A percentile compares a stretch with the other conserved stretches of the same genome.
Evolutionary conservation across 257 asterid genomes (phyloP).

Genomic region (Jasminum sambac): DNA sequence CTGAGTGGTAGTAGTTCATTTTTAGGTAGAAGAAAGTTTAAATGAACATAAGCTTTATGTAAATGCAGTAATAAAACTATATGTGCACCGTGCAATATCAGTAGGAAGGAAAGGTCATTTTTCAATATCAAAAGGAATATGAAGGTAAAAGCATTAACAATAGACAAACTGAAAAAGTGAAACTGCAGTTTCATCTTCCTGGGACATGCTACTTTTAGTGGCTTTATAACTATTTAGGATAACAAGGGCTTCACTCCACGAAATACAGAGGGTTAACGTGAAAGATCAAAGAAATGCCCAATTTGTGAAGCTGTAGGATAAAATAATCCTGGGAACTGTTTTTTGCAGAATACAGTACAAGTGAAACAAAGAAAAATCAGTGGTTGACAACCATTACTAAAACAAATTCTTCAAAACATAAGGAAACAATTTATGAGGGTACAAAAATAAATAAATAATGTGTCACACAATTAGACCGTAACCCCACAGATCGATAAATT

Average conservation of each 20-base stretch:
- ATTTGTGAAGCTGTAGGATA: not conserved
- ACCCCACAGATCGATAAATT: not conserved
- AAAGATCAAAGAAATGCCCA: not conserved
- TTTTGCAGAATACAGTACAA: not conserved
- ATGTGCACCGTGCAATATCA: not conserved
- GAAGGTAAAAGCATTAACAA: not conserved
- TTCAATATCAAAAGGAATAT: not conserved
- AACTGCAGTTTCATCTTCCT: not conserved
- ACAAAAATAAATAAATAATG: slow-evolving; percentile 8
- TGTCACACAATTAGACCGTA: not conserved
- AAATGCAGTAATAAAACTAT: not conserved
- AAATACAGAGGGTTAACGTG: not conserved
- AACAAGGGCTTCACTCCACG: not conserved
- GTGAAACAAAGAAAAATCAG: slow-evolving; percentile 1
- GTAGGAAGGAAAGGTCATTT: not conserved
- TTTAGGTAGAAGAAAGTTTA: no score
- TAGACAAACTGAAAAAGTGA: not conserved
- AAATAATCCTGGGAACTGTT: not conserved
- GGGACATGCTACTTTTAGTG: not conserved
- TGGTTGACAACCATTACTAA: not conserved
- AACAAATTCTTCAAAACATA: slow-evolving; percentile 11
- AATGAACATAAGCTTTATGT: not conserved
- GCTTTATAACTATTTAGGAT: not conserved
- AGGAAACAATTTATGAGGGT: not conserved
- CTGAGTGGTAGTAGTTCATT: no score